phyloP scores from a whole-genome alignment of 192 early-diverging fungal genomes.

The Martensiomyces pterosporus region DNA sequence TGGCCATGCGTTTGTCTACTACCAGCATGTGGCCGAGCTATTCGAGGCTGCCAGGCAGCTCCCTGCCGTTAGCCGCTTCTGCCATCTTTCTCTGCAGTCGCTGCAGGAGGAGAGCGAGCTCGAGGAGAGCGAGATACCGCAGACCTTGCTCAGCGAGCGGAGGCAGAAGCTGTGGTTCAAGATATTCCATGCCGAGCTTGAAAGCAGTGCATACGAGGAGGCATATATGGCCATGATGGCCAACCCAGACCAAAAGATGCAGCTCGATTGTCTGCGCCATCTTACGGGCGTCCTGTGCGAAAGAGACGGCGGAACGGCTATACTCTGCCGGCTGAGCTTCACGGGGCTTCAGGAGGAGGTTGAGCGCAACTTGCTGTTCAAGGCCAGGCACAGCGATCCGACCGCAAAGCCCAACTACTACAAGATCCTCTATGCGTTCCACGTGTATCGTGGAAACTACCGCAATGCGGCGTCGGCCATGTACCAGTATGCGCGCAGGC shows the following conservation, averaged over 20 bases:
- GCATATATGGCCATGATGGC: slow-evolving; percentile 51
- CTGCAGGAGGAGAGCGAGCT: slow-evolving; percentile 15
- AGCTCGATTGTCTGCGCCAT: slow-evolving; percentile 49
- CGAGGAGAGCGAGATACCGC: slow-evolving; percentile 4
- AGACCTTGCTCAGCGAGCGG: slow-evolving; percentile 6
- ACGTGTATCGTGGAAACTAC: slow-evolving; percentile 52
- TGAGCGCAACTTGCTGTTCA: slow-evolving; percentile 46
- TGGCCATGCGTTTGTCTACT: slow-evolving; percentile 30
- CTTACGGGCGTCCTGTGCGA: slow-evolving; percentile 47
- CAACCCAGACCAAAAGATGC: slow-evolving; percentile 28
- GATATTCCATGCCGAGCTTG: slow-evolving; percentile 48
- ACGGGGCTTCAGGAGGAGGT: slow-evolving; percentile 44
- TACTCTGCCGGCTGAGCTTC: slow-evolving; percentile 43
- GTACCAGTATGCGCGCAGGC: slow-evolving; percentile 50
- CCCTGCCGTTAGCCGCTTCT: slow-evolving; percentile 12
- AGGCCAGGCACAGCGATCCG: slow-evolving; percentile 47
- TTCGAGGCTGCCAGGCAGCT: slow-evolving; percentile 21
- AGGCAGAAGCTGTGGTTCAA: slow-evolving; percentile 38
- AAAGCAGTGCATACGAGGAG: slow-evolving; percentile 30
- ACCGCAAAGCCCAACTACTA: slow-evolving; percentile 35
- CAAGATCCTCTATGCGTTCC: slow-evolving; percentile 51
- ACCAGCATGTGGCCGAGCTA: slow-evolving; percentile 35
- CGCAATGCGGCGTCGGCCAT: slow-evolving; percentile 51
- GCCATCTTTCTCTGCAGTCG: slow-evolving; percentile 28
- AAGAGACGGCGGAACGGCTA: slow-evolving; percentile 22